These are phyloP conservation scores for Lomentospora prolificans DNA, from an alignment of 2,329 filamentous ascomycete genomes.

Conservation along the genomic window DNA sequence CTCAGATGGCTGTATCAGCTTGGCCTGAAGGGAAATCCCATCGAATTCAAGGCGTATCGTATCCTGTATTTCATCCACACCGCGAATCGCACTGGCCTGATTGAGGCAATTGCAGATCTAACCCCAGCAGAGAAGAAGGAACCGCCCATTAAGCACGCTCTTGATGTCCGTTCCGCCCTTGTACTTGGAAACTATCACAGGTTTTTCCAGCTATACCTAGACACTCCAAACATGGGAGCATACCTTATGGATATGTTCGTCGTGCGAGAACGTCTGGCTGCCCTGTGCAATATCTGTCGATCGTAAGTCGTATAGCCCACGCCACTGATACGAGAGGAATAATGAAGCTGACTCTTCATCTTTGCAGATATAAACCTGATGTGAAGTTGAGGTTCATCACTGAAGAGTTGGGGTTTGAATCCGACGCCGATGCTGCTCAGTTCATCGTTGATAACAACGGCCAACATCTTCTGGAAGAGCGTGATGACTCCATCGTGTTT, in stretches of 20 bases:
- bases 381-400: constrained; percentile 85
- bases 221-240: constrained; percentile 92
- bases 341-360: constrained; percentile 31
- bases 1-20: constrained; percentile 82
- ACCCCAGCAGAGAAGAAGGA: constrained; percentile 91
- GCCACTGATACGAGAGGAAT: not conserved
- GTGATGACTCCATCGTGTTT: constrained; percentile 62
- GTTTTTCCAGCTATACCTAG: constrained; percentile 93
- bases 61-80: constrained; percentile 99
- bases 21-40: constrained; percentile 77
- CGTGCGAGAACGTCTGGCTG: constrained; percentile 80
- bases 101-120: constrained; percentile 98
- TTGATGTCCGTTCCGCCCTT: constrained; percentile 82
- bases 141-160: constrained; percentile 75
- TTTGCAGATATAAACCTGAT: constrained; percentile 75
- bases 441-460: constrained; percentile 79
- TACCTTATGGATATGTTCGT: constrained; percentile 99
- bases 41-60: constrained; percentile 98
- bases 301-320: constrained; percentile 53
- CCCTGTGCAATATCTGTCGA: constrained; percentile 87
- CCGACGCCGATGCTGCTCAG: constrained; percentile 78
- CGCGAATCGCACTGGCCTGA: constrained; percentile 94
- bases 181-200: constrained; percentile 94
- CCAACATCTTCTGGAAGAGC: constrained; percentile 67
- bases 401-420: constrained; percentile 92